A percentile compares a stretch with the other conserved stretches of the same genome.
Evolutionary conservation across 257 asterid species (phyloP).

Genomic region (Rhazya stricta): DNA sequence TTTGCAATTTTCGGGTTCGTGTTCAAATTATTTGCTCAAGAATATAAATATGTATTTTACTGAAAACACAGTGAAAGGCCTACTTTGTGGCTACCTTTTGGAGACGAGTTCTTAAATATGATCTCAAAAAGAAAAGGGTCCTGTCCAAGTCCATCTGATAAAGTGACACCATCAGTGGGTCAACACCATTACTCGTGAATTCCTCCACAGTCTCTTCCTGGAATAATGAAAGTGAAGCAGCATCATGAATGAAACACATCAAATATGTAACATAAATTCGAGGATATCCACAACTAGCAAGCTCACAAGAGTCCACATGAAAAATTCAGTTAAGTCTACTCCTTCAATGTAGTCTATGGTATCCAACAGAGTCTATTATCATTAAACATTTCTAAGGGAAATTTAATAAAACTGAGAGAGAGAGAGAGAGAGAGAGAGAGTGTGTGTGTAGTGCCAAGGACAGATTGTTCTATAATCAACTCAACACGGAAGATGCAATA

Average conservation of each 20-base stretch:
- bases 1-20: too few relatives aligned
- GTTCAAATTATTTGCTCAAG: too few relatives aligned
- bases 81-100: conserved; percentile 54
- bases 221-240: conserved; percentile 12
- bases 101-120: conserved; percentile 84
- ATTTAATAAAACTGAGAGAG: neutral
- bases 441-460: too few relatives aligned
- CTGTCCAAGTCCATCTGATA: conserved; percentile 93
- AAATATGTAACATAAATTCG: conserved; percentile 2
- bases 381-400: neutral
- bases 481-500: neutral
- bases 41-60: too few relatives aligned
- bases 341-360: too few relatives aligned
- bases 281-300: neutral
- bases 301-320: neutral
- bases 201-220: conserved; percentile 79
- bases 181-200: conserved; percentile 47
- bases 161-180: conserved; percentile 79
- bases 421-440: too few relatives aligned
- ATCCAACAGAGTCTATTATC: neutral
- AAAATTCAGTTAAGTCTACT: neutral
- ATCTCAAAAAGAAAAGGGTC: conserved; percentile 69
- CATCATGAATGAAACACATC: conserved; percentile 5
- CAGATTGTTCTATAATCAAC: neutral
- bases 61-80: conserved; percentile 4